These are phyloP conservation scores for Boletellus sp. DNA, from an alignment of 1,284 basidiomycete genomes.

Conservation along the genomic window DNA sequence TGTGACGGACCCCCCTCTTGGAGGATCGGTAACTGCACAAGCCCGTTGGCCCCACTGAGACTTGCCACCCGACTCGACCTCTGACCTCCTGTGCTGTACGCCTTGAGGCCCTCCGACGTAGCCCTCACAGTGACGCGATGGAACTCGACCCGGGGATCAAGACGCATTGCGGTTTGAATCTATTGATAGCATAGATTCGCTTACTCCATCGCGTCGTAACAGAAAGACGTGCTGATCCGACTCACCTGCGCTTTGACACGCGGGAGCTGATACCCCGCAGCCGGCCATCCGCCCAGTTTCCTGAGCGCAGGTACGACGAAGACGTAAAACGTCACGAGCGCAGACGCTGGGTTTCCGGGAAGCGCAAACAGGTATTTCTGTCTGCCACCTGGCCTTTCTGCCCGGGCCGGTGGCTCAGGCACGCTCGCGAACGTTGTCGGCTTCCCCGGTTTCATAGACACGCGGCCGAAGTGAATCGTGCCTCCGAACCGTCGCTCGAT, in stretches of 20 bases:
- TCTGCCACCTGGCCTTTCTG: constrained; percentile 18
- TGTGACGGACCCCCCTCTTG: constrained; percentile 38
- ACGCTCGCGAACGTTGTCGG: constrained; percentile 86
- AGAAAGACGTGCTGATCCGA: background rate
- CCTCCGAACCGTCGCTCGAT: constrained; percentile 77
- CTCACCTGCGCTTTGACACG: constrained; percentile 62
- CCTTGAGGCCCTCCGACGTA: constrained; percentile 49
- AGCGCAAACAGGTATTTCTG: constrained; percentile 74
- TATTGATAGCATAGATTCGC: constrained; percentile 22
- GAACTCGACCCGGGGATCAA: constrained; percentile 78
- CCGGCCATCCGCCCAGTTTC: constrained; percentile 65
- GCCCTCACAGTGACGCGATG: constrained; percentile 69
- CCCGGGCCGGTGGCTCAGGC: constrained; percentile 37
- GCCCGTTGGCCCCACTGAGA: constrained; percentile 72
- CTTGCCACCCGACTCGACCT: constrained; percentile 77
- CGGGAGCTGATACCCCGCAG: constrained; percentile 56
- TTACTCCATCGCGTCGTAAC: background rate
- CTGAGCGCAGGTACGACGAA: constrained; percentile 82
- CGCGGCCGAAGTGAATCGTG: constrained; percentile 77
- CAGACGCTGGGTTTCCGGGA: constrained; percentile 86
- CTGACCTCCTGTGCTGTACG: constrained; percentile 81
- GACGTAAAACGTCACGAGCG: constrained; percentile 83
- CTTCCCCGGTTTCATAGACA: constrained; percentile 71
- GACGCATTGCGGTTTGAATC: constrained; percentile 57
- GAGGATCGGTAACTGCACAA: constrained; percentile 64